These are phyloP conservation scores for Globisporangium mamillatum DNA, from an alignment of 352 stramenopile species.

Conservation along the genomic window DNA sequence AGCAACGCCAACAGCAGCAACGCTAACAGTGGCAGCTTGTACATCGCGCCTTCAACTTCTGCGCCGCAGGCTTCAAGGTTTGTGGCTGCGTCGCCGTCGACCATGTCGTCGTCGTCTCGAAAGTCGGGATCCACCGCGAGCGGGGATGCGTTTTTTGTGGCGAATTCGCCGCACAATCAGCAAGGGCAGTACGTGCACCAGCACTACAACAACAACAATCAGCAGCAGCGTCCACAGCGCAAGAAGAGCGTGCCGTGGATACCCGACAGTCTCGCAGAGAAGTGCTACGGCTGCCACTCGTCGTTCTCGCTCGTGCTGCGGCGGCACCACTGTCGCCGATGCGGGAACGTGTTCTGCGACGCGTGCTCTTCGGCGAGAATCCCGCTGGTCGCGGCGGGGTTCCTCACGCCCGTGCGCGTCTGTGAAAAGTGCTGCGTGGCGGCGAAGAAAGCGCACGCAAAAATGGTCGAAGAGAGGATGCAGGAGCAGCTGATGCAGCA, in stretches of 20 bases:
- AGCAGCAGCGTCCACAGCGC: constrained; percentile 14
- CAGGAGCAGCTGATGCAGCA: constrained; percentile 25
- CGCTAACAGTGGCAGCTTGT: neutral
- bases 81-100: constrained; percentile 4
- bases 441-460: constrained; percentile 62
- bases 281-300: constrained; percentile 67
- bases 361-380: constrained; percentile 81
- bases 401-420: constrained; percentile 73
- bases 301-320: constrained; percentile 73
- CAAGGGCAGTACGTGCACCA: constrained; percentile 22
- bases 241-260: constrained; percentile 72
- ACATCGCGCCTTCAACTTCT: constrained; percentile 14
- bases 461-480: constrained; percentile 63
- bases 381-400: constrained; percentile 60
- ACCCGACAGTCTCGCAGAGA: constrained; percentile 74
- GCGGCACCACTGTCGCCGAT: constrained; percentile 84
- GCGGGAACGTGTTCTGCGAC: constrained; percentile 90
- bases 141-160: constrained; percentile 6
- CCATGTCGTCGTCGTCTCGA: constrained; percentile 10
- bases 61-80: constrained; percentile 6
- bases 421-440: constrained; percentile 77
- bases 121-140: constrained; percentile 8
- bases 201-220: constrained; percentile 25
- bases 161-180: constrained; percentile 12
- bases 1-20: neutral